Conservation (phyloP, 306 rosid species). For the Abrus pulchellus region DNA sequence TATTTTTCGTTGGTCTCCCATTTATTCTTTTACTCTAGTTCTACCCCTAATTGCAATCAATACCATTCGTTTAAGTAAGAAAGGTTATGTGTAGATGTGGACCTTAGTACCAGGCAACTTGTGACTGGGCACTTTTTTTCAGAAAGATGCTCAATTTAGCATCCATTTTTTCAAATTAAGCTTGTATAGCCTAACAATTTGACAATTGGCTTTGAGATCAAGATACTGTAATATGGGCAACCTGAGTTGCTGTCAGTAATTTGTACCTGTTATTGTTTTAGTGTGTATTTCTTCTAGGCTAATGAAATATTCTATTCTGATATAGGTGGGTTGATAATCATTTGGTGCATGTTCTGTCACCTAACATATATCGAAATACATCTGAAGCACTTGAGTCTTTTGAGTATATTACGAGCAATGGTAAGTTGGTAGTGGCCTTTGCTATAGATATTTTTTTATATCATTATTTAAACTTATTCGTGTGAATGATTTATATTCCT, state of each 20-base stretch:
- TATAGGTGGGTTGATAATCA: slow-evolving; percentile 96
- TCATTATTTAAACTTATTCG: neutral
- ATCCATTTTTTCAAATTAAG: slow-evolving; percentile 1
- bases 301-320: slow-evolving; percentile 41
- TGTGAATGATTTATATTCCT: neutral
- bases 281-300: slow-evolving; percentile 34
- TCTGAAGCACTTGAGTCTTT: slow-evolving; percentile 93
- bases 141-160: slow-evolving; percentile 33
- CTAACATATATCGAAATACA: slow-evolving; percentile 88
- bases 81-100: slow-evolving; percentile 15
- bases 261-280: slow-evolving; percentile 20
- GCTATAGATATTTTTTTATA: neutral
- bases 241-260: slow-evolving; percentile 24
- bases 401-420: slow-evolving; percentile 92
- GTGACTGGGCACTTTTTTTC: slow-evolving; percentile 16
- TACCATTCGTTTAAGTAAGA: slow-evolving; percentile 11
- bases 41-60: neutral
- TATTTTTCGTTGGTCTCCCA: neutral
- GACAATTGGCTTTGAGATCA: neutral
- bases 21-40: too few species aligned
- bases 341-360: slow-evolving; percentile 90
- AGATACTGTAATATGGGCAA: slow-evolving; percentile 9
- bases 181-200: slow-evolving; percentile 17
- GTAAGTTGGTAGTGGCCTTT: slow-evolving; percentile 54
- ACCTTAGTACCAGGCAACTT: slow-evolving; percentile 20